Evolutionary conservation across 495 filamentous ascomycete genomes (phyloP), one percentile per base, ranked within the genome.

Genomic region (Aspergillus bertholletiae): DNA sequence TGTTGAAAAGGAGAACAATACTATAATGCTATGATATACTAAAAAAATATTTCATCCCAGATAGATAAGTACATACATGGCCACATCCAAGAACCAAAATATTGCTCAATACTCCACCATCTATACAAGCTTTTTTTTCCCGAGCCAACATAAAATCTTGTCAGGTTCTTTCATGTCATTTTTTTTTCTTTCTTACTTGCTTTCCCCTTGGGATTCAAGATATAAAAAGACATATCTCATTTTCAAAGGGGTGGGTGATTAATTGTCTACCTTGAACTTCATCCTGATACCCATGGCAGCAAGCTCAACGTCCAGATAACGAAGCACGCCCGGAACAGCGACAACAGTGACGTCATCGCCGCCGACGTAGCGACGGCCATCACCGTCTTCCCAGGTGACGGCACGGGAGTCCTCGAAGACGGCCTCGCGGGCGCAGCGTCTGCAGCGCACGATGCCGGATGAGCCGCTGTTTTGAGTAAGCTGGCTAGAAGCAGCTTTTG

Each of bases 301-400:
- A 58, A 98, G 74, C 68, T 98, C 94, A 6, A 96, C 92, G 78
- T 98, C 94, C 56, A 98, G 67, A 76, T 90, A 97, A 71, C 86
- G 87, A 60, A 98, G 71, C 45, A 96, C 94, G 51, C 92, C 93
- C 0, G 94, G 94, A 46, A 98, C 88, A 48, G 88, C 91, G 55
- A 97, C 91, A 44, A 93, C 72, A 24, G 94, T 93, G 4, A 92
- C 93, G 63, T 97, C 83, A 46, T 90, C 88, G 49, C 94, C 94
- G 15, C 94, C 95, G 23, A 89, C 80, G 80, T 85, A 96, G 55
- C 84, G 82, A 43, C 79, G 73, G 0, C 92, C 92, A 57, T 85
- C 76, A 1, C 91, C 92, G 74, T 97, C 94, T 64, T 96, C 92
- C 94, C 94, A 98, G 26, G 90, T 75, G 67, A 90, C 82, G 23